These are phyloP conservation scores for Eleusine indica DNA, from an alignment of 176 grass and related monocot genomes.

Conservation along the genomic window DNA sequence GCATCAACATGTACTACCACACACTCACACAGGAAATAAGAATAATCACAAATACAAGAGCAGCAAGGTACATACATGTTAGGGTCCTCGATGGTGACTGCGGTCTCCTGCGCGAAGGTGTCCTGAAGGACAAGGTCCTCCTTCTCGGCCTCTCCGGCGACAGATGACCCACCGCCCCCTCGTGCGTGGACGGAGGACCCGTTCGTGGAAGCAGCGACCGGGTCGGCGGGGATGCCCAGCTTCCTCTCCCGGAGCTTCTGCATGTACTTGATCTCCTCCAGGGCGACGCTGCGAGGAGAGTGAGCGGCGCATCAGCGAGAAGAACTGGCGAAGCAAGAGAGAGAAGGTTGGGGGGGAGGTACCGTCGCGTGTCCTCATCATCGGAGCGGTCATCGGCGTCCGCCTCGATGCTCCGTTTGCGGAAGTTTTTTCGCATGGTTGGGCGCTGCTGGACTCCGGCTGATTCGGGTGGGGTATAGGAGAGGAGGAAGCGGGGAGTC, in stretches of 20 bases:
- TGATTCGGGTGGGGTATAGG: not conserved
- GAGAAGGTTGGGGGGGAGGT: not conserved
- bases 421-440: conserved; percentile 63
- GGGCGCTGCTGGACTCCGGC: not conserved
- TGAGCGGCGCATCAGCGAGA: not conserved
- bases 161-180: not conserved
- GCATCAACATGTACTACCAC: not conserved
- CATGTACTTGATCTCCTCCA: conserved; percentile 78
- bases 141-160: conserved; percentile 46
- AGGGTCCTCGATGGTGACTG: conserved; percentile 88
- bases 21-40: too few species aligned
- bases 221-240: conserved; percentile 49
- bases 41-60: not conserved
- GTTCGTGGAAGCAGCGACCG: conserved; percentile 21
- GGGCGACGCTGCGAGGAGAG: conserved; percentile 38
- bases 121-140: conserved; percentile 92
- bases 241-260: conserved; percentile 72
- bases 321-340: not conserved
- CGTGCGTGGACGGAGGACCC: conserved; percentile 19
- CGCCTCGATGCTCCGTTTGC: conserved; percentile 58
- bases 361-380: conserved; percentile 64
- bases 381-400: conserved; percentile 58
- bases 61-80: conserved; percentile 84
- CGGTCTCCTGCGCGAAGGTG: conserved; percentile 98
- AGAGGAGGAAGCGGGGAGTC: not conserved